Evolutionary conservation across 2,329 filamentous ascomycete species (phyloP).

Genomic region (Hirsutella thompsonii): DNA sequence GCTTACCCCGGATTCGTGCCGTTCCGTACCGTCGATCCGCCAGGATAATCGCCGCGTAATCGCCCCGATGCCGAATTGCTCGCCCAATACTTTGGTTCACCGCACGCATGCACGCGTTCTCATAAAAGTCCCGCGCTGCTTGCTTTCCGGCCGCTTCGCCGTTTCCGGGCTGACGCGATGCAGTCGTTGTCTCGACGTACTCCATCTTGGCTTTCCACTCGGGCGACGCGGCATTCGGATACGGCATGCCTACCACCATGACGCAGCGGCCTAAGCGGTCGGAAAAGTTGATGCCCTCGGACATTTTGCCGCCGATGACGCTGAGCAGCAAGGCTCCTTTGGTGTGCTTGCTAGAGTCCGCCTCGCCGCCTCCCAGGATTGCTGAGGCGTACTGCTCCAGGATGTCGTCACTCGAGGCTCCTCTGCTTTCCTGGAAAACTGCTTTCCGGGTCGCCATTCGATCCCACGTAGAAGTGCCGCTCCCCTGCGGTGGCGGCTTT

Average conservation of each 20-base stretch:
- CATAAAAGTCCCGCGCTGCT: conserved; percentile 68
- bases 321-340: conserved; percentile 70
- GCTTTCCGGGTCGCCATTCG: conserved; percentile 44
- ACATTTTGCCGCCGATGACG: conserved; percentile 88
- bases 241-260: conserved; percentile 82
- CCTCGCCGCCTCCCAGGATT: conserved; percentile 35
- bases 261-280: conserved; percentile 82
- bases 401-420: conserved; percentile 50
- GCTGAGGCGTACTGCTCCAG: conserved; percentile 60
- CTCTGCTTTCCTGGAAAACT: conserved; percentile 46
- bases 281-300: conserved; percentile 96
- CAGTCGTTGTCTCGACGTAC: conserved; percentile 58
- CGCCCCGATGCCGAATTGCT: conserved; percentile 74
- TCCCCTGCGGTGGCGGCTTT: conserved; percentile 11
- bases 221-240: conserved; percentile 76
- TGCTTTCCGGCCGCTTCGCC: conserved; percentile 29
- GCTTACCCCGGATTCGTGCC: conserved; percentile 59
- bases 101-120: conserved; percentile 91
- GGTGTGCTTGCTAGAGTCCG: background rate
- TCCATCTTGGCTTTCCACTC: conserved; percentile 90
- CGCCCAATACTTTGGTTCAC: conserved; percentile 95
- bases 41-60: conserved; percentile 85
- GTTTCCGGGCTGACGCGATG: conserved; percentile 7
- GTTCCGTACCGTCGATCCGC: conserved; percentile 70
- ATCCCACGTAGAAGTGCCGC: conserved; percentile 39